These are phyloP conservation scores for Fusarium brachygibbosum DNA, from an alignment of 2,329 filamentous ascomycete genomes.

Conservation along the genomic window DNA sequence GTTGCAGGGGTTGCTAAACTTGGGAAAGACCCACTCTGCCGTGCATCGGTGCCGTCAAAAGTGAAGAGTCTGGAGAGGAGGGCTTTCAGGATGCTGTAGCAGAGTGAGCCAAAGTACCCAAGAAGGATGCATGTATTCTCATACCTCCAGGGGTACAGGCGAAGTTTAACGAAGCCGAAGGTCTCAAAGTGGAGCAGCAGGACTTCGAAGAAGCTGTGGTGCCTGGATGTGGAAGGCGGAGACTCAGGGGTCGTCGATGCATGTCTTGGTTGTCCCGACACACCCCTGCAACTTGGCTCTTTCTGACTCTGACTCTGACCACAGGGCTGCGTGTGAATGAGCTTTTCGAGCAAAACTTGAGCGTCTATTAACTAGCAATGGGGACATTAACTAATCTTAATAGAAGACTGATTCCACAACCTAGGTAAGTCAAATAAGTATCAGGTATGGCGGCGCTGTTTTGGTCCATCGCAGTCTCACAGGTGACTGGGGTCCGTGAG, in stretches of 20 bases:
- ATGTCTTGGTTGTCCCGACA: slow-evolving; percentile 41
- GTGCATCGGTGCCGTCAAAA: slow-evolving; percentile 31
- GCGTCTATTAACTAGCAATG: neutral
- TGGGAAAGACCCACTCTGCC: slow-evolving; percentile 38
- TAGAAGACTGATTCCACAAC: slow-evolving; percentile 5
- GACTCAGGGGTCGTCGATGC: slow-evolving; percentile 41
- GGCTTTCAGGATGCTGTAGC: slow-evolving; percentile 27
- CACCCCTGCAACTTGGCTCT: slow-evolving; percentile 16
- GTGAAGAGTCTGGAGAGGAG: slow-evolving; percentile 31
- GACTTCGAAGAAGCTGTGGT: slow-evolving; percentile 14
- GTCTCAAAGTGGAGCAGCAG: slow-evolving; percentile 40
- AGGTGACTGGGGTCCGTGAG: slow-evolving; percentile 15
- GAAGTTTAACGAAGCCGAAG: slow-evolving; percentile 39
- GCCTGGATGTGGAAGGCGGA: slow-evolving; percentile 20
- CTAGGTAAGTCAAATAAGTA: slow-evolving; percentile 13
- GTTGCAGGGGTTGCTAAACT: slow-evolving; percentile 36
- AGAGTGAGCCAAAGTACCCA: slow-evolving; percentile 27
- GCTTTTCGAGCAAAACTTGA: neutral
- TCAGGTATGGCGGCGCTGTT: slow-evolving; percentile 38
- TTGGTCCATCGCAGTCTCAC: slow-evolving; percentile 14
- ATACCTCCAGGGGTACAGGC: slow-evolving; percentile 44
- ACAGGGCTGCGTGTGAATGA: slow-evolving; percentile 23
- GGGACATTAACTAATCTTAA: slow-evolving; percentile 14
- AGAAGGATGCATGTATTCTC: slow-evolving; percentile 31
- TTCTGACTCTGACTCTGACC: slow-evolving; percentile 17